These are phyloP conservation scores for Physcomitrellopsis africana DNA, from an alignment of 225 moss, liverwort and hornwort genomes.

Conservation along the genomic window DNA sequence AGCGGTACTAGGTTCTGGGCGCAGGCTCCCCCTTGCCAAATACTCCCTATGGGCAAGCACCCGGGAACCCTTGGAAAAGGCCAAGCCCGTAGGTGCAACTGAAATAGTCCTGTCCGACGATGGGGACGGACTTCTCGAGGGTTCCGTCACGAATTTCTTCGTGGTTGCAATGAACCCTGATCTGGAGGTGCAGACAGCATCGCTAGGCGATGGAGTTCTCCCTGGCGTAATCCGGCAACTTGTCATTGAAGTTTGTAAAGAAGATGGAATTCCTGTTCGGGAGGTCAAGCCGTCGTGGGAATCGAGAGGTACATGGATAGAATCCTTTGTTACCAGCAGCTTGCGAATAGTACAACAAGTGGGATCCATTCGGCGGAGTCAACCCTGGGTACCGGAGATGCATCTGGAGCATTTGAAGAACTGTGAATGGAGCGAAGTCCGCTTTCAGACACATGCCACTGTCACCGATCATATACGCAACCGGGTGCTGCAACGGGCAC, in stretches of 20 bases:
- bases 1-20: conserved; percentile 77
- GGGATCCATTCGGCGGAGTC: conserved; percentile 32
- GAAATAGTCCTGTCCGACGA: conserved; percentile 85
- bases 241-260: conserved; percentile 45
- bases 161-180: conserved; percentile 52
- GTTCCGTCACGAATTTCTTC: conserved; percentile 80
- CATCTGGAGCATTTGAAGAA: conserved; percentile 22
- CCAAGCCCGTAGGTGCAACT: conserved; percentile 49
- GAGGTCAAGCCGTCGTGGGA: conserved; percentile 46
- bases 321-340: conserved; percentile 44
- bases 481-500: conserved; percentile 42
- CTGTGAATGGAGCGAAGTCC: conserved; percentile 34
- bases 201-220: conserved; percentile 65
- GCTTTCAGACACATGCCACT: conserved; percentile 17
- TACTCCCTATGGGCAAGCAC: conserved; percentile 74
- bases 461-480: conserved; percentile 40
- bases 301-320: conserved; percentile 32
- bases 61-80: conserved; percentile 61
- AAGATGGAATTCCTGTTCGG: conserved; percentile 30
- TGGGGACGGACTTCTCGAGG: conserved; percentile 73
- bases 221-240: conserved; percentile 73
- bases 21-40: conserved; percentile 67
- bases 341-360: conserved; percentile 49
- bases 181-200: conserved; percentile 73
- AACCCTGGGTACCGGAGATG: conserved; percentile 27